Base-by-base conservation (phyloP, 306 rosid species). In the Cicer chorassanicum region DNA sequence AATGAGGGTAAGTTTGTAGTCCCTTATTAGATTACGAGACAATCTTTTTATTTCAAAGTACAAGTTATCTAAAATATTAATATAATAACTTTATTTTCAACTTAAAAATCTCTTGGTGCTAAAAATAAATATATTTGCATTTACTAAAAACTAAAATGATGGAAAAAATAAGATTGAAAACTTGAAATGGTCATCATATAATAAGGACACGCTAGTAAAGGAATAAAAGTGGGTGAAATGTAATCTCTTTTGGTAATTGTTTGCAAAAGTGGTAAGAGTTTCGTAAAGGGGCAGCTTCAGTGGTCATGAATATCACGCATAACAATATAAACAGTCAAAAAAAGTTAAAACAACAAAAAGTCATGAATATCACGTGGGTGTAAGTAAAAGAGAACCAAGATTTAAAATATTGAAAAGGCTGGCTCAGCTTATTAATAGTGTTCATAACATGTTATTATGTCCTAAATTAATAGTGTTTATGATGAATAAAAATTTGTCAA, bases 331-430 rank as follows among this genome's bases (percentile, higher is more conserved):
- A 43, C 9, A 18, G 9, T 40, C 53, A 5, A 69, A 68, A 15
- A 36, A 62, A 7, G 39, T 6, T 6, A 48, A 57, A 45, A 11
- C 41, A 6, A 14, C 36, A 24, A 16, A 38, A 34, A 57, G 69
- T 73, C 80, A 80, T 57, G 63, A 56, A 57, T 40, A 67, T 73
- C 79, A 80, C 83, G 65, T 73, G 80, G 42, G 5, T 48, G 5
- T 48, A 50, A 39, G 56, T 38, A 57, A 48, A 73, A 66, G 57
- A 18, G 6, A 11, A 38, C 38, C 70, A 44, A 38, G 29, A 0
- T 67, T 43, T 21, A 19, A 65, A 43, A 10, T 21, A 41, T 14
- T 29, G 41, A 43, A 9, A 11, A 77, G 59, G 49, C 21, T 55
- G 6, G 15, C 42, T 29, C 14, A 68, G 4, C 43, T 56, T 5